Evolutionary conservation across 2,329 filamentous ascomycete species (phyloP), one percentile per base, ranked within the genome.

Genomic region (Curvularia sp.): DNA sequence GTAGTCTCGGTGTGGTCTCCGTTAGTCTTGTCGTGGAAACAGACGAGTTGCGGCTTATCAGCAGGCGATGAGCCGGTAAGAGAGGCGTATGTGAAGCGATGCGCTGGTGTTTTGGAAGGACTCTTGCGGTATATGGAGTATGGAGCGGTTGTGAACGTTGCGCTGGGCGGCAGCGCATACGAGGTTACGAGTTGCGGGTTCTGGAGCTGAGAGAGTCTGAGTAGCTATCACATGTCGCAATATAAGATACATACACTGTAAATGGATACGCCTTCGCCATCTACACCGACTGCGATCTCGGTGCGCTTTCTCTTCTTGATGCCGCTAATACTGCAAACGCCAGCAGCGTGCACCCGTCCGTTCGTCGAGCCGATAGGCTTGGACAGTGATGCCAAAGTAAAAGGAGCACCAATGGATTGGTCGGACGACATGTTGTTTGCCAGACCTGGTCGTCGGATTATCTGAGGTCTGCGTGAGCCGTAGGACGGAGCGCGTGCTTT

Each of bases 291-390:
- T 30, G 80, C 84, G 50, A 88, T 79, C 69, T 89, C 86, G 66
- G 86, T 83, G 71, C 86, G 79, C 77, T 88, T 87, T 71, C 84
- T 82, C 76, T 86, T 87, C 74, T 81, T 84, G 41, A 82, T 80
- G 51, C 82, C 81, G 57, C 79, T 79, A 53, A 87, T 73, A 64
- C 83, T 82, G 73, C 81, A 82, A 43, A 87, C 84, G n/a, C 77
- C 69, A 36, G 79, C 72, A 21, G 78, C 78, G 50, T 78, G 74
- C 5, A 76, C 75, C 46, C 71, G 76, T 43, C 80, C 80, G 54
- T 76, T 68, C 30, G 71, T 68, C 3, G 72, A 65, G 56, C 78
- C 72, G 25, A 81, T 72, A 2, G 81, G 80, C 59, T 74, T 77
- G 23, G 80, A 76, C 49, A 83, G 71, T 19, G 78, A 74, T 12